Evolutionary conservation across 441 rosid genomes (phyloP), one percentile per base, ranked within the genome.

Genomic region (Bocquillonia castaneifolia): DNA sequence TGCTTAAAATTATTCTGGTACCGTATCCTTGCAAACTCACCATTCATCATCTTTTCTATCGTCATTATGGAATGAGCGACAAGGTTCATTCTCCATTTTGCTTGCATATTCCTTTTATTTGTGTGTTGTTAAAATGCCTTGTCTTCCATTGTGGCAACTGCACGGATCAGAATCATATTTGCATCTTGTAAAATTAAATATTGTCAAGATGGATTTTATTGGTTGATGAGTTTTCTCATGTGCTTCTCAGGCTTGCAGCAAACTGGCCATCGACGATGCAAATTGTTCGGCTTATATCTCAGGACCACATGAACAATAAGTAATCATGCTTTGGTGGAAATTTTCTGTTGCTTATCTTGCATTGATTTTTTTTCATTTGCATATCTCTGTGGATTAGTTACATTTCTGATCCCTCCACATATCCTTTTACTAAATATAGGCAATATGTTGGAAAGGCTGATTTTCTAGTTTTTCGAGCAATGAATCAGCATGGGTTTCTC

Each of bases 251-350:
- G 88, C 93, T 94, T 71, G 99, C 98, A 63, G 94, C 88, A 62
- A 88, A 94, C 76, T 94, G 99, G 99, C 99, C 99, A n/a, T 67
- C 79, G 42, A 86, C 89, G 39, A 90, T 94, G 99, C 98, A 92
- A 82, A 92, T 94, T 60, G 98, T 86, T 70, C 96, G 97, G 63
- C 93, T 94, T 72, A 92, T 94, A 77, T 90, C 97, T 42, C 97
- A 88, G 77, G 99, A 92, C 74, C 98, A 92, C 82, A 92, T 92
- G 98, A 92, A 92, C 82, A 92, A 92, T 84, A 90, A 92, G 98
- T 93, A 88, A 74, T 67, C 44, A 67, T 60, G n/a, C 42, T 70
- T 62, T 72, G 23, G 32, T 71, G 45, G 72, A 76, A 63, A 55
- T 50, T 64, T 75, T 61, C 71, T 61, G 36, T 63, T 51, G 15